Base-by-base conservation (phyloP, 495 filamentous ascomycete genomes). In the Penicillium malachiteum region DNA sequence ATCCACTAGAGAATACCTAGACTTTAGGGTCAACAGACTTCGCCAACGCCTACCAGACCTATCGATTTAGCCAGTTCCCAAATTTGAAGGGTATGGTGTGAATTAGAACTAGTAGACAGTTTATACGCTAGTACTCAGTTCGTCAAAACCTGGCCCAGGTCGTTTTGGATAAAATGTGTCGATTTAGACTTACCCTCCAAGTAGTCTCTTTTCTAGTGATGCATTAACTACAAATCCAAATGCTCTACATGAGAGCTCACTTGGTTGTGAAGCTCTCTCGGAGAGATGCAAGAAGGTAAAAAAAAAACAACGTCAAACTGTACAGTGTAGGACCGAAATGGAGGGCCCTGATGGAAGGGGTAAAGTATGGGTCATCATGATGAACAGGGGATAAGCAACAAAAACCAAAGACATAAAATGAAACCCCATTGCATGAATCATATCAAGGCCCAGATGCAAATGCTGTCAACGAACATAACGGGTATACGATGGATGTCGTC, bases 401-500 rank as follows among this genome's bases (percentile, higher is more conserved):
- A 47, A 58, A 63, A 63, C 53, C 60, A 63, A 57, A 63, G 59
- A 66, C 55, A 55, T 55, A 49, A 58, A 56, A 58, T 60, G 14
- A 54, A 60, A 53, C 63, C 64, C 59, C 52, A 49, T 60, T 62
- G 58, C 57, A 66, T 57, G 54, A 60, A 75, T 69, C 63, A 63
- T 60, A 55, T 55, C 57, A 60, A 39, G 63, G 52, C 59, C 52
- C 67, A 73, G 49, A 66, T 74, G 64, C 60, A 72, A 66, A 75
- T 69, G 64, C 62, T 70, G 48, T 59, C 58, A 55, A 63, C 52
- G 52, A 66, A 66, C 64, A 71, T 62, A 64, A 67, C 63, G 74
- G 72, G 72, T 75, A 74, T 75, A 73, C 61, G 58, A 77, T 70
- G 66, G 60, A 70, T 64, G 65, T 54, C 62, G 56, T 59, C 56